A percentile compares a stretch with the other conserved stretches of the same genome.
Evolutionary conservation across 2,329 filamentous ascomycete species (phyloP).

Genomic region (Aspergillus caelatus): DNA sequence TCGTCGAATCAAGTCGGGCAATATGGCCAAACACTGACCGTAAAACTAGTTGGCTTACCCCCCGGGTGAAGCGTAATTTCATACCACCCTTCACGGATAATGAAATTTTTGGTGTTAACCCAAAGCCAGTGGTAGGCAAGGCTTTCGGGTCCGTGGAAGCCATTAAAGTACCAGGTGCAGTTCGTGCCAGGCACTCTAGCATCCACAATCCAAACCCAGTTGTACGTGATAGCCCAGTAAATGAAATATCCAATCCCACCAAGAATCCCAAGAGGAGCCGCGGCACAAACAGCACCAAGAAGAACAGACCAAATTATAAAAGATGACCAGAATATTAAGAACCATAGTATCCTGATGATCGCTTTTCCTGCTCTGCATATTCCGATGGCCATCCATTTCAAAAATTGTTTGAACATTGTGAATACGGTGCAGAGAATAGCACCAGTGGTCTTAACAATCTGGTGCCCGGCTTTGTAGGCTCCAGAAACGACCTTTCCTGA

Average conservation of each 20-base stretch:
- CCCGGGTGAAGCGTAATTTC: not conserved
- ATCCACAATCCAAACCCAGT: too few species aligned
- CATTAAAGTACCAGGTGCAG: not conserved
- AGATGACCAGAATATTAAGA: too few species aligned
- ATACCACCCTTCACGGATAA: not conserved
- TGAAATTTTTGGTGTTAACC: not conserved
- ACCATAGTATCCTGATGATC: too few species aligned
- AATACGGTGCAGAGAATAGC: not conserved
- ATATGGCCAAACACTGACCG: not conserved
- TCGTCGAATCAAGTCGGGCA: not conserved
- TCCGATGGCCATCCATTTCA: not conserved
- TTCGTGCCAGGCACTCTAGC: not conserved
- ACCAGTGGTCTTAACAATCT: not conserved
- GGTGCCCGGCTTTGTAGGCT: not conserved
- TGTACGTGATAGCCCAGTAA: too few species aligned
- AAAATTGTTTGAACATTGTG: rapidly evolving
- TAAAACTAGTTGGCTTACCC: too few species aligned
- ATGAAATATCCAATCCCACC: too few species aligned
- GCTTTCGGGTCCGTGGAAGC: not conserved
- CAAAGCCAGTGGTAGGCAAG: not conserved
- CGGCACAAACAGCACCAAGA: too few species aligned
- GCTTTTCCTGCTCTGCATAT: not conserved
- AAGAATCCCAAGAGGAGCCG: too few species aligned
- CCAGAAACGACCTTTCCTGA: not conserved
- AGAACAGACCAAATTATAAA: too few species aligned